Base-by-base conservation (phyloP, 331 rosid species). In the Malus hybrid region DNA sequence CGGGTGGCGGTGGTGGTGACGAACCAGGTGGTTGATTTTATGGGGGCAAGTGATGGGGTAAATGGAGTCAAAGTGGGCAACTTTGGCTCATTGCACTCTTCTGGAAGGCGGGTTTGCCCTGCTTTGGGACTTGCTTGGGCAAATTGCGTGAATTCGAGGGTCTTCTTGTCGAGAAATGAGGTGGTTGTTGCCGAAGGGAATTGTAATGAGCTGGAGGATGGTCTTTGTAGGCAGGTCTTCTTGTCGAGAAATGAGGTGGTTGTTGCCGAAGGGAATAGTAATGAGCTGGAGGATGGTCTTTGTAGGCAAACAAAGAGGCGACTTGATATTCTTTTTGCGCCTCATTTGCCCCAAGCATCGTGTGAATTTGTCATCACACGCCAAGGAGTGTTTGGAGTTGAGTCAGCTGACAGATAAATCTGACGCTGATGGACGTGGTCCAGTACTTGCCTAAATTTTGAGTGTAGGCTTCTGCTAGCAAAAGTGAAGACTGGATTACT, bases 81-180 rank as follows among this genome's bases (percentile, higher is more conserved):
- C 44, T 78, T 89, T 80, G 56, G 72, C 12, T 60, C 56, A 28
- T 13, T 88, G 80, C 62, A 56, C 68, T 88, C 95, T 0, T 94
- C 93, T 1, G 95, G 89, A 1, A 85, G 98, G 70, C 75, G 85
- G 69, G 93, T 84, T 29, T 85, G 91, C 63, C 89, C 98, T 0
- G 98, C 97, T 1, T 56, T 94, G 58, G 97, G 98, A 48, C 22
- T 91, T 10, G 86, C 90, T 1, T 94, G 98, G 98, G 85, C 97
- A 0, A 82, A 87, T 20, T 94, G 98, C 16, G 92, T 91, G 61
- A 91, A 90, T 75, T 84, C 98, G 20, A 91, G 98, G 81, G n/a
- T 93, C 63, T 91, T 94, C 66, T 81, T 91, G 73, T 86, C 92
- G 1, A 84, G 85, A 71, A 78, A 87, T 52, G 89, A 85, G 63